Evolutionary conservation across 2,329 filamentous ascomycete genomes (phyloP).

Genomic region (Blumeriella jaapii): DNA sequence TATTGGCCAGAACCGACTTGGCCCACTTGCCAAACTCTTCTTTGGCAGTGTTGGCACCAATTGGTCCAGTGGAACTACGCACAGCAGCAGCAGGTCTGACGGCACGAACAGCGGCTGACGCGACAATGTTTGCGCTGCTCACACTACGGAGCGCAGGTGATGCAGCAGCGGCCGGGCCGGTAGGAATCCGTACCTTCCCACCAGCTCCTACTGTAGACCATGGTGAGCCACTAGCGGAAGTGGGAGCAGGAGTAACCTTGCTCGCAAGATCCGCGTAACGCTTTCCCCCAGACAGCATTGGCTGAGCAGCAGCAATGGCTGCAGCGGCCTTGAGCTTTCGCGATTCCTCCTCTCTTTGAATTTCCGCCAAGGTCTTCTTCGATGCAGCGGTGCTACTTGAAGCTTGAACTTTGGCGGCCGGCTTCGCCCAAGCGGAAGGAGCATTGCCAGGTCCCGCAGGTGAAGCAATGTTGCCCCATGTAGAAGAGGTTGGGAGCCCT

Average conservation of each 20-base stretch:
- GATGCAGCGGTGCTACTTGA: conserved; percentile 27
- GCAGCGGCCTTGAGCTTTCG: conserved; percentile 60
- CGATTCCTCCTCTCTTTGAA: conserved; percentile 89
- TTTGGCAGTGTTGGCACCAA: conserved; percentile 42
- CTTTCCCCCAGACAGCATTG: conserved; percentile 50
- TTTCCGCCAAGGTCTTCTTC: conserved; percentile 91
- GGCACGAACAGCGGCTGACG: conserved; percentile 23
- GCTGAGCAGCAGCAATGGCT: conserved; percentile 32
- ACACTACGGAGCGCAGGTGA: conserved; percentile 34
- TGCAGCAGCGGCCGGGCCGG: conserved; percentile 38
- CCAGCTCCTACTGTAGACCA: conserved; percentile 95
- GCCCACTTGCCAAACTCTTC: conserved; percentile 96
- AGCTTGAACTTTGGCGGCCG: conserved; percentile 31
- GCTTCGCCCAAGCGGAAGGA: conserved; percentile 38
- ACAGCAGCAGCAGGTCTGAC: conserved; percentile 42
- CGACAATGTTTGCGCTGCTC: conserved; percentile 19
- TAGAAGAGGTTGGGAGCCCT: conserved; percentile 77
- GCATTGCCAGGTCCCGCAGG: conserved; percentile 20
- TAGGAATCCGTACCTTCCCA: conserved; percentile 76
- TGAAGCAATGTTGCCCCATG: conserved; percentile 47
- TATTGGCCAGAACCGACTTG: conserved; percentile 63
- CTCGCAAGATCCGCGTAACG: conserved; percentile 90
- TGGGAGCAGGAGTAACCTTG: conserved; percentile 44
- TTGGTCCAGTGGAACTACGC: conserved; percentile 33
- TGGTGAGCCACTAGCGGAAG: conserved; percentile 42